phyloP scores from a whole-genome alignment of 805 yeast genomes.

The Teunomyces aglyptinius region DNA sequence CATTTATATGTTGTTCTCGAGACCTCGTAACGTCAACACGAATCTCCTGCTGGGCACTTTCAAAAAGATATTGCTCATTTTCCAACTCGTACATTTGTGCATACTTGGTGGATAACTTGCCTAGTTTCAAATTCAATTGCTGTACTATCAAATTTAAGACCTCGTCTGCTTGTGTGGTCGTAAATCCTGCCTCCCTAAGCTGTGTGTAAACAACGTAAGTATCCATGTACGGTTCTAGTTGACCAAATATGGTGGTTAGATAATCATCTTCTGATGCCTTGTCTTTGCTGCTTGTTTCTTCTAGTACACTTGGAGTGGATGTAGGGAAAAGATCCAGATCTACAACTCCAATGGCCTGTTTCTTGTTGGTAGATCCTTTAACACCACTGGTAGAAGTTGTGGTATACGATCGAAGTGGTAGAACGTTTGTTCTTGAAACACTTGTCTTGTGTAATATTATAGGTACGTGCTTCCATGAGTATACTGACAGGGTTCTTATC shows the following conservation, averaged over 20 bases:
- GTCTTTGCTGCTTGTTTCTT: constrained; percentile 2
- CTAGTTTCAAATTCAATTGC: constrained; percentile 41
- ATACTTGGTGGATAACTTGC: constrained; percentile 46
- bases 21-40: constrained; percentile 72
- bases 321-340: background rate
- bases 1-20: constrained; percentile 67
- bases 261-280: constrained; percentile 18
- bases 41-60: constrained; percentile 88
- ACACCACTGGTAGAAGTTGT: background rate
- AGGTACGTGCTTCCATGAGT: background rate
- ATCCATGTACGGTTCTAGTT: constrained; percentile 45
- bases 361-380: background rate
- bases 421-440: background rate
- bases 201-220: constrained; percentile 54
- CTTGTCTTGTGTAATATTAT: background rate
- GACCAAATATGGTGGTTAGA: constrained; percentile 59
- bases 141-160: constrained; percentile 49
- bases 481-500: background rate
- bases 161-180: constrained; percentile 57
- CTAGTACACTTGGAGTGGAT: background rate
- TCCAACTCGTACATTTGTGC: constrained; percentile 68
- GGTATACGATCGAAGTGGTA: background rate
- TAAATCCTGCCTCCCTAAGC: constrained; percentile 56
- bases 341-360: background rate
- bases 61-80: constrained; percentile 83